A percentile compares a stretch with the other conserved stretches of the same genome.
Evolutionary conservation across 2,329 filamentous ascomycete genomes (phyloP).

Genomic region (Dothistroma septosporum): DNA sequence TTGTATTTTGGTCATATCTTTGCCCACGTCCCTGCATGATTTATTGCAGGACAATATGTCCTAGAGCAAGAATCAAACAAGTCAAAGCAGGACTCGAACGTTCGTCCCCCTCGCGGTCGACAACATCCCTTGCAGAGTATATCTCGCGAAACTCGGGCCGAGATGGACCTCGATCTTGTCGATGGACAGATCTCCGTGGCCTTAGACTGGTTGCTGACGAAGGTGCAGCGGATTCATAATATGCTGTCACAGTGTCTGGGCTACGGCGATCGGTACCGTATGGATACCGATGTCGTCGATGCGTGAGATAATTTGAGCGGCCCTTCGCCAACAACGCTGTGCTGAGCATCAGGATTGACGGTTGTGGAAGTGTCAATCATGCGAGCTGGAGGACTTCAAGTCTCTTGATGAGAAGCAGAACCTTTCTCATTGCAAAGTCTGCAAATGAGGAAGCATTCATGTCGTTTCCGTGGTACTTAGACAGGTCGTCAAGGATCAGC

Average conservation of each 20-base stretch:
- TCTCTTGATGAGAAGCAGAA: background rate
- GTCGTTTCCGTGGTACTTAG: no score
- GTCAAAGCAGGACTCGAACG: no score
- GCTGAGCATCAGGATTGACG: background rate
- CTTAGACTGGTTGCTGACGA: background rate
- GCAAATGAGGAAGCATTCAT: background rate
- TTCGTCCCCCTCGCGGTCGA: background rate
- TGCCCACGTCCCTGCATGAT: background rate
- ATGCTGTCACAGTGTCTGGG: background rate
- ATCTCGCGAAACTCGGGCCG: background rate
- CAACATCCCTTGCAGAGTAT: background rate
- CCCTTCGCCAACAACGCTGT: background rate
- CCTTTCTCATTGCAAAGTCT: background rate
- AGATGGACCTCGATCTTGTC: background rate
- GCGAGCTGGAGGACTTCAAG: background rate
- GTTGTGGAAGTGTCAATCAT: background rate
- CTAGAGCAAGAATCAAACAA: no score
- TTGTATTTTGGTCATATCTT: background rate
- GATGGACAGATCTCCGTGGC: background rate
- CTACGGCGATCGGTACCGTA: background rate
- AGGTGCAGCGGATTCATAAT: background rate
- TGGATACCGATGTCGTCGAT: background rate
- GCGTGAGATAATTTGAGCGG: background rate
- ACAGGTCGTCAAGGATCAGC: background rate
- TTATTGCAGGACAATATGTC: background rate